A percentile compares a stretch with the other conserved stretches of the same genome.
phyloP scores from a whole-genome alignment of 352 stramenopile genomes.

The Globisporangium spinosum region DNA sequence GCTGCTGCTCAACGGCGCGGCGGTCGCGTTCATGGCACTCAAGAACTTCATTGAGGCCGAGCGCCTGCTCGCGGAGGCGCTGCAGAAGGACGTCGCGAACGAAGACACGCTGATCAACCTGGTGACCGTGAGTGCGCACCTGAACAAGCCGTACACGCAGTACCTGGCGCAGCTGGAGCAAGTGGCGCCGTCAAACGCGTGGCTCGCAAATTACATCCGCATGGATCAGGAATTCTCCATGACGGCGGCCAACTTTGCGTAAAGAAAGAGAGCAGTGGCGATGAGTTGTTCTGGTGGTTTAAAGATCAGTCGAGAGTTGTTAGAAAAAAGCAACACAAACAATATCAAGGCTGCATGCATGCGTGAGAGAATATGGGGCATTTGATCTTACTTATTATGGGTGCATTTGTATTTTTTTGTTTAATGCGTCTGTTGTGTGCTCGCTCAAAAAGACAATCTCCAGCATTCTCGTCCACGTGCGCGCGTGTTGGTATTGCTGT shows the following conservation, averaged over 20 bases:
- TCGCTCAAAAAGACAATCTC: not conserved
- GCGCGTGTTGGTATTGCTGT: not conserved
- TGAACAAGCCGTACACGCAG: constrained; percentile 83
- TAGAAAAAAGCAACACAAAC: not conserved
- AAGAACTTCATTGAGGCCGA: constrained; percentile 91
- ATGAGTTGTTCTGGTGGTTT: not conserved
- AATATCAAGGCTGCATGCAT: not conserved
- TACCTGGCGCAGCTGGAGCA: constrained; percentile 82
- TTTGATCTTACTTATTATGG: not conserved
- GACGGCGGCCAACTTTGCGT: constrained; percentile 68
- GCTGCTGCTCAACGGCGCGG: constrained; percentile 90
- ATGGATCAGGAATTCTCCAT: constrained; percentile 67
- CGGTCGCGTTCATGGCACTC: constrained; percentile 89
- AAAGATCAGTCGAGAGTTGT: not conserved
- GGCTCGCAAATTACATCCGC: constrained; percentile 64
- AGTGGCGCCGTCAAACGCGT: constrained; percentile 62
- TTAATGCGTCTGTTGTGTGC: not conserved
- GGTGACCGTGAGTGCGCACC: constrained; percentile 87
- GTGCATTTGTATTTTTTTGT: not conserved
- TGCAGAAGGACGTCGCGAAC: constrained; percentile 81
- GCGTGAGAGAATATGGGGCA: not conserved
- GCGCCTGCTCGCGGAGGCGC: constrained; percentile 81
- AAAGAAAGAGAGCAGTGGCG: constrained; percentile 11
- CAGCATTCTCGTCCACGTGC: not conserved
- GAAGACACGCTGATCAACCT: constrained; percentile 94